Base-by-base conservation (phyloP, 495 filamentous ascomycete genomes). In the Chaetomium fimeti region DNA sequence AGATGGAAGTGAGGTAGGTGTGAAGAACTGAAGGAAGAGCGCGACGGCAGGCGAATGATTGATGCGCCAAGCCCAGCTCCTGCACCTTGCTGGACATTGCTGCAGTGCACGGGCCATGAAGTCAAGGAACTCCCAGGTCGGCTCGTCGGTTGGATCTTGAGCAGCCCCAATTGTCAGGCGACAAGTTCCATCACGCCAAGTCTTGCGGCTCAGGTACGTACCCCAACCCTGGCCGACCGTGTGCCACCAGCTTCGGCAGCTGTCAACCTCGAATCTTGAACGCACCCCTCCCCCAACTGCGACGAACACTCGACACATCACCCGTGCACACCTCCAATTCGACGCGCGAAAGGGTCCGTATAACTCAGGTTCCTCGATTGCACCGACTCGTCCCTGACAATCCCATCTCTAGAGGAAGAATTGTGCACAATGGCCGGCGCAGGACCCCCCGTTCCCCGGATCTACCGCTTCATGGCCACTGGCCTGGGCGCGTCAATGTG, bases 401-500 rank as follows among this genome's bases (percentile, higher is more conserved):
- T 5, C 3, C 7, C n/a, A 0, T 16, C 42, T 32, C 42, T 53
- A 63, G 42, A 57, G 61, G 40, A 42, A 62, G 12, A 47, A 27
- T 64, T 66, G 57, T 24, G 53, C 69, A 45, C 71, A 69, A 73
- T 73, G 71, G 69, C 69, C n/a, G 65, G 61, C 62, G 32, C 60
- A n/a, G 45, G 65, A 58, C 66, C 66, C 56, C 67, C 63, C 40
- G 67, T 69, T 62, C 62, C 38, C 60, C 87, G 85, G 59, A 72
- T 96, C 71, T 95, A 98, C 79, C 84, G 91, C 71, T 89, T 90
- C 74, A 82, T 87, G 48, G 94, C 90, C 49, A 97, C 91, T 29
- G 89, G 86, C 59, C 79, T 99, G 56, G 91, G 92, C 65, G 94
- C 94, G 24, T 89, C 88, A 80, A 99, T 98, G 95, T 99, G 94